Conservation (phyloP, 2,329 filamentous ascomycete species). For the Ophiocordyceps camponoti-saundersi region DNA sequence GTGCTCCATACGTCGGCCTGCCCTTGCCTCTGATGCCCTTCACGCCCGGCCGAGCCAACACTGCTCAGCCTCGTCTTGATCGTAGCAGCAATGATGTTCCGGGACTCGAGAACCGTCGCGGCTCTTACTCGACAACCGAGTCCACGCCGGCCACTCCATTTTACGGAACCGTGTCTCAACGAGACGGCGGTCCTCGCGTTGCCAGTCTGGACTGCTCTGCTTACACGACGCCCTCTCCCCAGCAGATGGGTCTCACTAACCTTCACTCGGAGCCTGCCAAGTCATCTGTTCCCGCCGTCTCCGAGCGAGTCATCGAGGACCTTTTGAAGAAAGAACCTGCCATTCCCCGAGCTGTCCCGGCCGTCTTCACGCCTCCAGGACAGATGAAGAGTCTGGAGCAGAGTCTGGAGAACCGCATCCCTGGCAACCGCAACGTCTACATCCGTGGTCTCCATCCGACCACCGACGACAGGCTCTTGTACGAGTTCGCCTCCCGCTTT, state of each 20-base stretch:
- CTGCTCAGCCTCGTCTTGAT: slow-evolving; percentile 27
- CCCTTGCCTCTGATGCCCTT: slow-evolving; percentile 27
- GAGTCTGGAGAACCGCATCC: slow-evolving; percentile 78
- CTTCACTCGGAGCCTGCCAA: slow-evolving; percentile 26
- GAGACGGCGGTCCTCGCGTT: slow-evolving; percentile 42
- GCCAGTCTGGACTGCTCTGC: slow-evolving; percentile 43
- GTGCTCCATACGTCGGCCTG: slow-evolving; percentile 18
- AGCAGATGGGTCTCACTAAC: slow-evolving; percentile 30
- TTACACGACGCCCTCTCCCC: slow-evolving; percentile 50
- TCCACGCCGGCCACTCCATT: slow-evolving; percentile 50
- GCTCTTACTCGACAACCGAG: slow-evolving; percentile 51
- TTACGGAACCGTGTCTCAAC: slow-evolving; percentile 39
- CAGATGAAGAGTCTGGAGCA: slow-evolving; percentile 83
- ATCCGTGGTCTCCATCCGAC: slow-evolving; percentile 91
- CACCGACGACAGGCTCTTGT: slow-evolving; percentile 80
- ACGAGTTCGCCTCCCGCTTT: slow-evolving; percentile 70
- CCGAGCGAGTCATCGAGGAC: slow-evolving; percentile 40
- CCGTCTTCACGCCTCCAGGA: slow-evolving; percentile 70
- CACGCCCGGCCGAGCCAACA: slow-evolving; percentile 31
- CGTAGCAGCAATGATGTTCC: slow-evolving; percentile 37
- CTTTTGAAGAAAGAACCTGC: slow-evolving; percentile 60
- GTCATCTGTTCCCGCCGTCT: slow-evolving; percentile 17
- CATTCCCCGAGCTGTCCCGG: slow-evolving; percentile 78
- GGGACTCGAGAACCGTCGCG: slow-evolving; percentile 46
- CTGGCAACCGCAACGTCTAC: slow-evolving; percentile 94